Percentiles rank a stretch among this genome's conserved stretches.
These are phyloP conservation scores for Clavispora santaluciae DNA, from an alignment of 805 yeast species.

Conservation along the genomic window DNA sequence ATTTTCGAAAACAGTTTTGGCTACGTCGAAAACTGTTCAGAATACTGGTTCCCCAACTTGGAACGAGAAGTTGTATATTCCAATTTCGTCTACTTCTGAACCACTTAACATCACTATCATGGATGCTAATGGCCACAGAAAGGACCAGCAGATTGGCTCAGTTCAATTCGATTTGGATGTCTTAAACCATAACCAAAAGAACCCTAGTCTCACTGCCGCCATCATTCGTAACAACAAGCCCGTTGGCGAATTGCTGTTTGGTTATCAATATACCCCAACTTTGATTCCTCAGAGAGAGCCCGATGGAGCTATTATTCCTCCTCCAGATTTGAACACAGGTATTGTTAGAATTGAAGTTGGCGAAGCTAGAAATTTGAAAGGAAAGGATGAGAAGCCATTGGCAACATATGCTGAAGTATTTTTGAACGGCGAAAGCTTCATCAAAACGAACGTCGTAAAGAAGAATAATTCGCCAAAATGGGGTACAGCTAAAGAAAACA, in stretches of 20 bases:
- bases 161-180: conserved; percentile 69
- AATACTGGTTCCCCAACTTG: conserved; percentile 74
- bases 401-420: conserved; percentile 69
- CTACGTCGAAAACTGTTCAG: conserved; percentile 61
- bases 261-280: conserved; percentile 73
- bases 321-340: conserved; percentile 94
- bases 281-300: conserved; percentile 55
- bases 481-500: conserved; percentile 57
- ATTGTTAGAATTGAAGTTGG: conserved; percentile 63
- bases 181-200: conserved; percentile 49
- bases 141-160: conserved; percentile 78
- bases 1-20: conserved; percentile 53
- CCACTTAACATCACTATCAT: conserved; percentile 68
- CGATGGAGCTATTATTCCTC: conserved; percentile 79
- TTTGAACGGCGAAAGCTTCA: conserved; percentile 55
- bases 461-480: conserved; percentile 64
- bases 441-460: conserved; percentile 55
- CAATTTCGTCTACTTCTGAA: conserved; percentile 72
- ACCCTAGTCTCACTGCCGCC: conserved; percentile 46
- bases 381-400: conserved; percentile 41
- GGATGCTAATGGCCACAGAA: conserved; percentile 71
- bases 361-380: conserved; percentile 54
- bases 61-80: conserved; percentile 72
- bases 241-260: conserved; percentile 70
- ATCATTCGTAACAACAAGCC: conserved; percentile 79